A percentile compares a stretch with the other conserved stretches of the same genome.
These are phyloP conservation scores for Debaryomyces coudertii DNA, from an alignment of 1,139 yeast genomes.

Conservation along the genomic window DNA sequence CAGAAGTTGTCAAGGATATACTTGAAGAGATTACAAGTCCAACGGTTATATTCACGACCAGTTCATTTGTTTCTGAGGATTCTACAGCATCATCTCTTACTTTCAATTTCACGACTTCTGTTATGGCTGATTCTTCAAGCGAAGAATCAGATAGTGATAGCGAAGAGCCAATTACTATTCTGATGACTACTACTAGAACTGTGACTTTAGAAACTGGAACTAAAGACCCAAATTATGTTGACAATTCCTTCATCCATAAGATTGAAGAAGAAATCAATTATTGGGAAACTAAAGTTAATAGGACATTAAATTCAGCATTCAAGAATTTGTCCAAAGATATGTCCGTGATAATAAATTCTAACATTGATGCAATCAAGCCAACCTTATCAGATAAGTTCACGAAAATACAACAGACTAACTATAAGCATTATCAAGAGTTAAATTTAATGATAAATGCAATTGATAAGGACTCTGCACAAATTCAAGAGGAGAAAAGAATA, in stretches of 20 bases:
- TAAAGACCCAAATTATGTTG: constrained; percentile 20
- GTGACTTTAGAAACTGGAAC: constrained; percentile 19
- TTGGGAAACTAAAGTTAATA: constrained; percentile 42
- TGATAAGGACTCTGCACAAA: constrained; percentile 50
- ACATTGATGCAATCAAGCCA: constrained; percentile 38
- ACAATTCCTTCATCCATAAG: constrained; percentile 15
- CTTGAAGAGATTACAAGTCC: constrained; percentile 7
- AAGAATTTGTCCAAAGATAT: constrained; percentile 45
- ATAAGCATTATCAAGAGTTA: constrained; percentile 48
- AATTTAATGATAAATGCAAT: constrained; percentile 51
- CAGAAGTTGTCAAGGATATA: constrained; percentile 9
- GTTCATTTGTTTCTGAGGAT: neutral
- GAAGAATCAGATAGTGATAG: constrained; percentile 14
- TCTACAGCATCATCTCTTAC: neutral
- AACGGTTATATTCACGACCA: neutral
- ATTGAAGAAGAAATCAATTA: constrained; percentile 33
- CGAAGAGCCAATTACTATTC: constrained; percentile 29
- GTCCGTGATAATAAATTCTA: constrained; percentile 35
- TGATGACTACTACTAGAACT: constrained; percentile 35
- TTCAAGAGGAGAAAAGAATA: constrained; percentile 41
- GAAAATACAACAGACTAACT: constrained; percentile 44
- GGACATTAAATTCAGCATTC: constrained; percentile 47
- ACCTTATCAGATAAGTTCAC: constrained; percentile 44
- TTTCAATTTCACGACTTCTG: neutral
- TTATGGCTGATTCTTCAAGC: neutral